phyloP scores from a whole-genome alignment of 257 asterid species.

The Nicotiana noctiflora region DNA sequence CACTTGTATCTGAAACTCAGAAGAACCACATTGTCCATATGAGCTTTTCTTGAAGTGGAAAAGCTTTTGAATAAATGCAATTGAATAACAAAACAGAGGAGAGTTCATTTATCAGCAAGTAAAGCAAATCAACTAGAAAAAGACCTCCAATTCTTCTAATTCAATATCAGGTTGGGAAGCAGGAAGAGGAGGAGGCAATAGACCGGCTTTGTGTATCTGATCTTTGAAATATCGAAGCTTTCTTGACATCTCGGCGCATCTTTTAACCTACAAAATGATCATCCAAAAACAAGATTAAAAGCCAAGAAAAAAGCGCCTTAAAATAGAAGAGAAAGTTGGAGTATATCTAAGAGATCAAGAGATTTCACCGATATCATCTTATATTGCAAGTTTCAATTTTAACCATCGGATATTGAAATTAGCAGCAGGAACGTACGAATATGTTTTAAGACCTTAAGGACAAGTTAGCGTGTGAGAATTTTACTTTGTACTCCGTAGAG shows the following conservation, averaged over 20 bases:
- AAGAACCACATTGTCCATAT: neutral
- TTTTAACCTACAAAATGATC: conserved; percentile 57
- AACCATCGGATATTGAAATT: neutral
- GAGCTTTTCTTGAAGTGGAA: conserved; percentile 4
- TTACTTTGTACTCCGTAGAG: neutral
- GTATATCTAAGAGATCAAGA: neutral
- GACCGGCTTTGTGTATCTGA: conserved; percentile 84
- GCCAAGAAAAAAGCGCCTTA: neutral
- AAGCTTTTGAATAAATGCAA: conserved; percentile 5
- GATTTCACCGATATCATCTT: neutral
- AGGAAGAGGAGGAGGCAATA: conserved; percentile 53
- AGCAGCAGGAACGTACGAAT: neutral
- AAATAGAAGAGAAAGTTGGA: neutral
- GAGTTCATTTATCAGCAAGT: neutral
- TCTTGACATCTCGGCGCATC: conserved; percentile 98
- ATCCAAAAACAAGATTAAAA: neutral
- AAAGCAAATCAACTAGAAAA: conserved; percentile 6
- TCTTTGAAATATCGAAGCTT: conserved; percentile 86
- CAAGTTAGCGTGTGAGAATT: neutral
- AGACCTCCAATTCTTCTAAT: conserved; percentile 87
- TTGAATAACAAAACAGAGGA: neutral
- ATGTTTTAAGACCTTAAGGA: neutral
- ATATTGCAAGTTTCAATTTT: neutral
- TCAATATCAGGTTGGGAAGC: conserved; percentile 77
- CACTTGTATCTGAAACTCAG: conserved; percentile 51